Base-by-base conservation (phyloP, 441 rosid genomes). In the Adansonia gregorii region DNA sequence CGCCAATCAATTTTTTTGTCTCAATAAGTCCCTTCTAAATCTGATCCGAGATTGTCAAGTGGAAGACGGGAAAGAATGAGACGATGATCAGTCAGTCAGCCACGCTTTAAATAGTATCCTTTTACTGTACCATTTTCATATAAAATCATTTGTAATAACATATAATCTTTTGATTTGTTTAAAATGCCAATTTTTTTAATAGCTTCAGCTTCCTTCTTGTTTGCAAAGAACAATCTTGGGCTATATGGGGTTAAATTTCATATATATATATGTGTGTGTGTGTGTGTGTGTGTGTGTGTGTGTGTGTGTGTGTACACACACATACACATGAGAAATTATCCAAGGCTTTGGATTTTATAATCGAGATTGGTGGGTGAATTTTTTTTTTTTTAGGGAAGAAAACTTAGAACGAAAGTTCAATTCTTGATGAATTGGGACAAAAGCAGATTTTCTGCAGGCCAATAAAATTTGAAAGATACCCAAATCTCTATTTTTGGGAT, bases 151-250 rank as follows among this genome's bases (percentile, higher is more conserved):
- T 79, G 76, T 79, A 60, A 58, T 61, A 61, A 65, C 68, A 64
- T 80, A 56, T 76, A 69, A 73, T 81, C 68, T 61, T 20, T 67
- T 82, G 20, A 81, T 84, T 63, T 54, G 75, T 68, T 75, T 8
- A 63, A 48, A 31, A 72, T 10, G 51, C 27, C 51, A 72, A 39
- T 72, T 55, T 11, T 27, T 72, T 73, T 56, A 39, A 19, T 59
- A 56, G 49, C 66, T 72, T 72, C 19, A 71, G 61, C 20, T 52
- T n/a, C 43, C 22, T 8, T 24, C 19, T 31, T 7, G 19, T 22
- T 46, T 46, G 14, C 45, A 69, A 20, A 12, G 59, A 61, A 59
- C 65, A 22, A 59, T 59, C 35, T 60, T 60, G 0, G 31, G 7
- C 43, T 60, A 24, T 60, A 9, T 10, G 35, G 65, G 65, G 2